Evolutionary conservation across 2,329 filamentous ascomycete species (phyloP).

Genomic region (Penicillium sp.): DNA sequence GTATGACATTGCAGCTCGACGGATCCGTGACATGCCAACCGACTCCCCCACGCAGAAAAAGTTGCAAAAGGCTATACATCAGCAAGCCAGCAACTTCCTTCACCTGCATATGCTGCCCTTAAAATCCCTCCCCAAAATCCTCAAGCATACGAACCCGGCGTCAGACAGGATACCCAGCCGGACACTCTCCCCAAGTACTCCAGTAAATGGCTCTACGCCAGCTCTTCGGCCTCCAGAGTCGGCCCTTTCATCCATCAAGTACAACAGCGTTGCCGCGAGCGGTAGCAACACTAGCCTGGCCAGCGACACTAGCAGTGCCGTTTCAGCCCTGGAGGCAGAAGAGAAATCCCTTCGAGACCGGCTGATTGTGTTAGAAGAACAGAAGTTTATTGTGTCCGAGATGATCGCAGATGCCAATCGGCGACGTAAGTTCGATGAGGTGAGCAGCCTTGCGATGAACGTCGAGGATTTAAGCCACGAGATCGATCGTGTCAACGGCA

Average conservation of each 20-base stretch:
- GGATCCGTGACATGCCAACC: constrained; percentile 74
- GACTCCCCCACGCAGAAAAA: constrained; percentile 67
- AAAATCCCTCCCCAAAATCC: constrained; percentile 66
- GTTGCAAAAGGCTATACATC: constrained; percentile 77
- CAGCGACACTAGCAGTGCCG: constrained; percentile 53
- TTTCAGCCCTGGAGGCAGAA: constrained; percentile 71
- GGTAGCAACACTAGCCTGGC: constrained; percentile 51
- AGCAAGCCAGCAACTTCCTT: constrained; percentile 75
- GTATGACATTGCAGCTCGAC: constrained; percentile 75
- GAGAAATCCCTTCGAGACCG: constrained; percentile 77
- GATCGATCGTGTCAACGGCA: constrained; percentile 64
- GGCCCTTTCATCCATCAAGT: constrained; percentile 59
- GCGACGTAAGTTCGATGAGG: constrained; percentile 79
- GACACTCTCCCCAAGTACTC: constrained; percentile 24
- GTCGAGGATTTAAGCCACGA: constrained; percentile 76
- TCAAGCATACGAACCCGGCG: constrained; percentile 58
- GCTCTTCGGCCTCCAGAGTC: constrained; percentile 35
- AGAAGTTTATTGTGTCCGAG: constrained; percentile 80
- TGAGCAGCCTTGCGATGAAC: constrained; percentile 72
- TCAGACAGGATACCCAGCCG: constrained; percentile 34
- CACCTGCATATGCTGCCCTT: constrained; percentile 88
- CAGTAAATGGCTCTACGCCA: constrained; percentile 23
- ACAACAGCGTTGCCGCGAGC: constrained; percentile 50
- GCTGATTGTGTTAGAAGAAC: constrained; percentile 82
- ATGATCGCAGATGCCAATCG: constrained; percentile 78